phyloP scores from a whole-genome alignment of 1,139 yeast genomes.

The Yamadazyma jaroonii region DNA sequence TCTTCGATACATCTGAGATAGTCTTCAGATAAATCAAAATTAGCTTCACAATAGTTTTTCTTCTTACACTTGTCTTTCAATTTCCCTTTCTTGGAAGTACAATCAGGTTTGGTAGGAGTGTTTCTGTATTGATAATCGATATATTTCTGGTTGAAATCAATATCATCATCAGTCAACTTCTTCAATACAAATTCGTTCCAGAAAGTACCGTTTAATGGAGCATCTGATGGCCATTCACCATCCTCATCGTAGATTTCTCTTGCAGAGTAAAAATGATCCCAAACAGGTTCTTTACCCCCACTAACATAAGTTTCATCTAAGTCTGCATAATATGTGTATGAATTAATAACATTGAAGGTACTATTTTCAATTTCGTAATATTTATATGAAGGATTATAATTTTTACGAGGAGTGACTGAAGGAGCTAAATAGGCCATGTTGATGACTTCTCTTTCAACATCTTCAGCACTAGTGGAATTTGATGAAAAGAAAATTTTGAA shows the following conservation, averaged over 20 bases:
- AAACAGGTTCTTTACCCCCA: constrained; percentile 48
- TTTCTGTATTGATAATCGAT: constrained; percentile 46
- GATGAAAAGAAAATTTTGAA: constrained; percentile 54
- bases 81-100: constrained; percentile 21
- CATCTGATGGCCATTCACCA: constrained; percentile 45
- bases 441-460: constrained; percentile 31
- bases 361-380: constrained; percentile 65
- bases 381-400: constrained; percentile 68
- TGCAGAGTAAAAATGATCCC: constrained; percentile 55
- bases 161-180: constrained; percentile 18
- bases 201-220: constrained; percentile 60
- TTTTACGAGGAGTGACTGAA: constrained; percentile 58
- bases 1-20: constrained; percentile 8
- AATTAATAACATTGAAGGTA: constrained; percentile 59
- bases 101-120: constrained; percentile 49
- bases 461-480: constrained; percentile 32
- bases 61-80: constrained; percentile 34
- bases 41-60: constrained; percentile 42
- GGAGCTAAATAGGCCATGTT: constrained; percentile 65
- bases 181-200: constrained; percentile 46
- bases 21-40: constrained; percentile 9
- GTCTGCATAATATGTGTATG: constrained; percentile 52
- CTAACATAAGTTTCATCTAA: constrained; percentile 50
- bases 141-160: constrained; percentile 44
- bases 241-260: constrained; percentile 48